Conservation (phyloP, 176 grass and related monocot genomes). For the Carex cristatella region DNA sequence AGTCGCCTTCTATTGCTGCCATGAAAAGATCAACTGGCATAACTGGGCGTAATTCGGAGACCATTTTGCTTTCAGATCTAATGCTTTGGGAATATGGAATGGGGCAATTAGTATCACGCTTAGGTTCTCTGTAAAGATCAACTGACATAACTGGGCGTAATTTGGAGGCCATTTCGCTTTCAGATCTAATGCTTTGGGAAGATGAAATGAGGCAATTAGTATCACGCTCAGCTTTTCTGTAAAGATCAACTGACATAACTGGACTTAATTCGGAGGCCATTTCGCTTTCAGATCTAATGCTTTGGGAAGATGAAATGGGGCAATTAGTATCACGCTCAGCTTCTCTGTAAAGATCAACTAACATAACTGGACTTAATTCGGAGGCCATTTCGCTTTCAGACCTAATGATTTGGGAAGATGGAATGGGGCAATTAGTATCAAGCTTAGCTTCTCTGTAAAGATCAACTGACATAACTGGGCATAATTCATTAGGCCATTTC, state of each 20-base stretch:
- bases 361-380: not conserved
- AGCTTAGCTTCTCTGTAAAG: no score
- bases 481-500: not conserved
- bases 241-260: not conserved
- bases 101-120: no score
- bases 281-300: not conserved
- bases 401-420: not conserved
- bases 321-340: no score
- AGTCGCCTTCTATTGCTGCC: not conserved
- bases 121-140: not conserved
- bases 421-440: no score
- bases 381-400: not conserved
- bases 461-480: not conserved
- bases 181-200: not conserved
- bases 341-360: not conserved
- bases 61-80: no score
- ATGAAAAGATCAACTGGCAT: not conserved
- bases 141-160: not conserved
- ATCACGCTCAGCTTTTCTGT: no score
- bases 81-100: no score
- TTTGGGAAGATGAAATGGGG: not conserved
- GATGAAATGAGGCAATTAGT: no score
- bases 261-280: not conserved
- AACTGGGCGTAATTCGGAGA: no score
- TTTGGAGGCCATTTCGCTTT: not conserved